Evolutionary conservation across 345 rosid genomes (phyloP), one percentile per base, ranked within the genome.

Genomic region (Acer saccharum): DNA sequence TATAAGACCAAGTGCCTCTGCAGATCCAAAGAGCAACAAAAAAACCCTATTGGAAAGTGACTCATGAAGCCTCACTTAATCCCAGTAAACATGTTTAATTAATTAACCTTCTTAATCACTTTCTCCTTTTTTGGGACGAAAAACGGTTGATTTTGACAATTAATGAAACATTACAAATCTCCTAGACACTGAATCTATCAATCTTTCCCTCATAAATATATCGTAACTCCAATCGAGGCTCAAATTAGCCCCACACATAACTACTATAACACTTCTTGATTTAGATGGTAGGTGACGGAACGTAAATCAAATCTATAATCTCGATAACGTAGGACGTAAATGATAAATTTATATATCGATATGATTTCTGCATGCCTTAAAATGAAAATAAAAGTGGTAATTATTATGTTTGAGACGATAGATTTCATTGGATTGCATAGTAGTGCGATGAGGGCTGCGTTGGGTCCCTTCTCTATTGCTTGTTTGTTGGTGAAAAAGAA

Each of bases 401-500:
- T 80, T 27, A 77, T 74, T 21, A 60, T 48, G 77, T 65, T 71
- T 12, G 20, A 39, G 74, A 77, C 68, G 18, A 65, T 23, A 52
- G 43, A 5, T 67, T 11, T 1, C 1, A 16, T 73, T 62, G 81
- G 46, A 35, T 62, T 54, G 64, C 62, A 63, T 7, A n/a, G 60
- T 35, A 61, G 62, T 35, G 52, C 9, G 67, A 68, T 41, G 10
- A 39, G 68, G 13, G 78, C 52, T 54, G 50, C 39, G 5, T 52
- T 68, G 81, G 79, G 82, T 68, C 84, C 83, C 60, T 43, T 55
- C 58, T 65, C 50, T 16, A 9, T 46, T 52, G 69, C 58, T 75
- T 75, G 82, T 81, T 76, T 75, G 70, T 57, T 75, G 85, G 82
- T 79, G 80, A 68, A 71, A 52, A 11, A 11, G 6, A 60, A 8